These are phyloP conservation scores for Fremontodendron californicum DNA, from an alignment of 345 rosid genomes.

Conservation along the genomic window DNA sequence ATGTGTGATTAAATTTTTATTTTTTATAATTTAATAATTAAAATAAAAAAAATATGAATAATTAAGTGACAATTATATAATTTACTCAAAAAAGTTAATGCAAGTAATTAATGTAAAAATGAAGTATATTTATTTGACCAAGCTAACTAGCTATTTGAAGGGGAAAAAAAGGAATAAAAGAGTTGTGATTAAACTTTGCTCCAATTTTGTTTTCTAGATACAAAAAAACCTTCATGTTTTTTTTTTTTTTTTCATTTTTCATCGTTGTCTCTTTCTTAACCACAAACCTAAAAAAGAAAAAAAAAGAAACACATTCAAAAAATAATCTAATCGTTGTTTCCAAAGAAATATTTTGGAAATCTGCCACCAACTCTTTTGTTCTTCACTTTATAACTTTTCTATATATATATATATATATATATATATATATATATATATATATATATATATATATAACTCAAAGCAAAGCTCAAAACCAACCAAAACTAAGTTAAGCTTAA, in stretches of 20 bases:
- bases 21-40: too few species aligned
- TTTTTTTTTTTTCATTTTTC: too few species aligned
- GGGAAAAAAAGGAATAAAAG: neutral
- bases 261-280: neutral
- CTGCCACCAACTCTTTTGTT: neutral
- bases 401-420: too few species aligned
- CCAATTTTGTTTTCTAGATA: neutral
- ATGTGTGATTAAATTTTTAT: too few species aligned
- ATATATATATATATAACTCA: too few species aligned
- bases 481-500: neutral
- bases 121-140: neutral
- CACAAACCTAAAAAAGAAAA: neutral
- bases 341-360: neutral
- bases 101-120: too few species aligned
- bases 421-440: too few species aligned
- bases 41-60: too few species aligned
- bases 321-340: neutral
- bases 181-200: neutral
- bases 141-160: neutral
- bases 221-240: too few species aligned
- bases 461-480: neutral
- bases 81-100: too few species aligned
- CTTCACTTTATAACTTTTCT: neutral
- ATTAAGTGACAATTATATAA: too few species aligned
- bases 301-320: neutral